Conservation (phyloP, 2,329 filamentous ascomycete species). For the Fusarium temperatum region DNA sequence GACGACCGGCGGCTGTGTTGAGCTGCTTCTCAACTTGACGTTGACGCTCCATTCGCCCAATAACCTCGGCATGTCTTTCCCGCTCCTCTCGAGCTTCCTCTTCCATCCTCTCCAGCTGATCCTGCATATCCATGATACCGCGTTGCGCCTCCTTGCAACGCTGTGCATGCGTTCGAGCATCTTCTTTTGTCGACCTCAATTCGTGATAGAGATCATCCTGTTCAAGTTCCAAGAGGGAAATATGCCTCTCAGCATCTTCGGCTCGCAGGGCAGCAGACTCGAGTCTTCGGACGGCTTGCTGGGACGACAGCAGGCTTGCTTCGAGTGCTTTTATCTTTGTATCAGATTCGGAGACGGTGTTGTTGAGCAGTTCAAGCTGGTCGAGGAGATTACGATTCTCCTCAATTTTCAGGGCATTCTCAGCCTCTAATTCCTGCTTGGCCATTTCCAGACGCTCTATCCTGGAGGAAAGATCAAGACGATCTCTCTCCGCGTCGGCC, state of each 20-base stretch:
- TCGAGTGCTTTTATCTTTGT: conserved; percentile 80
- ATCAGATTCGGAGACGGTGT: conserved; percentile 81
- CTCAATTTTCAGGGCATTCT: conserved; percentile 80
- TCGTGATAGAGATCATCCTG: conserved; percentile 77
- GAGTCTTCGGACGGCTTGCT: conserved; percentile 78
- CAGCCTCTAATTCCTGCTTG: conserved; percentile 77
- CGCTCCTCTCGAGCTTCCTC: conserved; percentile 81
- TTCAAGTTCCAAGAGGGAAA: conserved; percentile 82
- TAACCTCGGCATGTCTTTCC: conserved; percentile 81
- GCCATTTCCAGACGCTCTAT: conserved; percentile 80
- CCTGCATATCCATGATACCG: conserved; percentile 79
- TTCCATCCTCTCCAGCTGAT: conserved; percentile 90
- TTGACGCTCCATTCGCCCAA: conserved; percentile 84
- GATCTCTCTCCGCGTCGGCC: conserved; percentile 88
- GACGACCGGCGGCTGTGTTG: conserved; percentile 77
- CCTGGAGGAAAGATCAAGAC: conserved; percentile 73
- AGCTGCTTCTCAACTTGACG: conserved; percentile 84
- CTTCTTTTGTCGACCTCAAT: conserved; percentile 73
- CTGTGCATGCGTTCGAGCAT: conserved; percentile 80
- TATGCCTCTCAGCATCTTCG: conserved; percentile 80
- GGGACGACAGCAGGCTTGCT: conserved; percentile 77
- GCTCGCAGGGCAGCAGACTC: conserved; percentile 79
- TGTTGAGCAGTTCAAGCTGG: conserved; percentile 86
- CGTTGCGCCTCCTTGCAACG: conserved; percentile 88
- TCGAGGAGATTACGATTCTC: conserved; percentile 85